Conservation (phyloP, 805 yeast genomes). For the Kluyveromyces aestuarii region DNA sequence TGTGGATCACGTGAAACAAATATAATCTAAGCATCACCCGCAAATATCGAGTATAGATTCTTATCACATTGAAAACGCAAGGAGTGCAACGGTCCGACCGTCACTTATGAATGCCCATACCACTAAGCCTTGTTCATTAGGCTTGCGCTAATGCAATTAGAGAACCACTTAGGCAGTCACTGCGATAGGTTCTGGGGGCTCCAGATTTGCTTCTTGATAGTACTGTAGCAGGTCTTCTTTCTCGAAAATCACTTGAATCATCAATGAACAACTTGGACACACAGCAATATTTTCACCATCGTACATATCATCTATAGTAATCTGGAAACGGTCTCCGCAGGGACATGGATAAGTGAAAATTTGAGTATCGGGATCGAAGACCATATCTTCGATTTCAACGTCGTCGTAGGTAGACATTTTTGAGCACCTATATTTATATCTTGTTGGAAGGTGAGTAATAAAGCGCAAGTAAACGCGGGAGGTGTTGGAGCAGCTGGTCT, state of each 20-base stretch:
- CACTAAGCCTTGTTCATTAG: too few species aligned
- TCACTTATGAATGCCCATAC: not conserved
- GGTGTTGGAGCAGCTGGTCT: not conserved
- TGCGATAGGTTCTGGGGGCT: slow-evolving; percentile 24
- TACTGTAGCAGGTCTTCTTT: slow-evolving; percentile 38
- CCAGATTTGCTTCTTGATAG: slow-evolving; percentile 29
- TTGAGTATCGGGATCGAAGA: slow-evolving; percentile 75
- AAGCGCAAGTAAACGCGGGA: not conserved
- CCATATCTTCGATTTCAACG: slow-evolving; percentile 94
- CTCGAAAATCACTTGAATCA: slow-evolving; percentile 88
- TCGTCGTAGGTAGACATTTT: slow-evolving; percentile 75
- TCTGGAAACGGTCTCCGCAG: slow-evolving; percentile 92
- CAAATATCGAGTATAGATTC: not conserved
- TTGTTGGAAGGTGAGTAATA: not conserved
- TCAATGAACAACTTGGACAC: slow-evolving; percentile 91
- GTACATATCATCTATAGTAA: slow-evolving; percentile 68
- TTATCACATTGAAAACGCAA: too few species aligned
- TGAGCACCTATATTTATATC: not conserved
- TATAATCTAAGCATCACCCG: not conserved
- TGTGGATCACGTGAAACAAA: too few species aligned
- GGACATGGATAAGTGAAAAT: slow-evolving; percentile 94
- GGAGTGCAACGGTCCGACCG: not conserved
- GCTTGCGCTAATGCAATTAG: too few species aligned
- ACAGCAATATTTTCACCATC: slow-evolving; percentile 94
- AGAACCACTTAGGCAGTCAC: slow-evolving; percentile 9